Evolutionary conservation across 805 yeast species (phyloP).

Genomic region (Millerago galiae): DNA sequence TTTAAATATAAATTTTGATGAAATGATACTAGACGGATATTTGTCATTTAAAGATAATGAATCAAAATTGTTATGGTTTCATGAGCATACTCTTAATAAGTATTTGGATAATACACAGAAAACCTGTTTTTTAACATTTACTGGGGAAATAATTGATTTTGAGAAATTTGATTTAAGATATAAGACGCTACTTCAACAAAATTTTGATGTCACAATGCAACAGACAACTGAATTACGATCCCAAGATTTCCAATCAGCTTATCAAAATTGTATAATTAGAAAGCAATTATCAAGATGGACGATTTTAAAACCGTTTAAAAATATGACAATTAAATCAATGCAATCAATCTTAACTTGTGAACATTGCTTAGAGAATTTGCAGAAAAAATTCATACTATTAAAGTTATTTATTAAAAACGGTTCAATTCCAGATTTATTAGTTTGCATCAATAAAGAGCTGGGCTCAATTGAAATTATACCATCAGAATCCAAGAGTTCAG

Average conservation of each 20-base stretch:
- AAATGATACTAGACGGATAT: slow-evolving; percentile 2
- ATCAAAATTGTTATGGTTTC: neutral
- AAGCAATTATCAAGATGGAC: slow-evolving; percentile 19
- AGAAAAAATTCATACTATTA: slow-evolving; percentile 11
- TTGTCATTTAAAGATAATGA: slow-evolving; percentile 2
- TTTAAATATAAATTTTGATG: slow-evolving; percentile 3
- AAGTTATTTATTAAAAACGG: slow-evolving; percentile 9
- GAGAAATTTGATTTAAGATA: slow-evolving; percentile 15
- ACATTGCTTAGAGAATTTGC: slow-evolving; percentile 13
- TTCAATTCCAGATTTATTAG: slow-evolving; percentile 11
- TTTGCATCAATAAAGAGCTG: slow-evolving; percentile 12
- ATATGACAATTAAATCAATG: slow-evolving; percentile 3
- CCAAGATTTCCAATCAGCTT: slow-evolving; percentile 5
- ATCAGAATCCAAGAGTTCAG: slow-evolving; percentile 7
- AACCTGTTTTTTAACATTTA: slow-evolving; percentile 4
- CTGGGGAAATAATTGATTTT: slow-evolving; percentile 17
- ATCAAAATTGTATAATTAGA: slow-evolving; percentile 8
- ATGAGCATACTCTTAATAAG: neutral
- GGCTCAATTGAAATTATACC: slow-evolving; percentile 14
- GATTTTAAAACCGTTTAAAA: slow-evolving; percentile 15
- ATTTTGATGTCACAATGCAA: neutral
- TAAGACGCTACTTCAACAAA: slow-evolving; percentile 3
- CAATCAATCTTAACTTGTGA: slow-evolving; percentile 12
- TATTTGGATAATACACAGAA: neutral
- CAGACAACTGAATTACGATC: neutral